Evolutionary conservation across 441 rosid genomes (phyloP), one percentile per base, ranked within the genome.

Genomic region (Pelargonium cotyledonis): DNA sequence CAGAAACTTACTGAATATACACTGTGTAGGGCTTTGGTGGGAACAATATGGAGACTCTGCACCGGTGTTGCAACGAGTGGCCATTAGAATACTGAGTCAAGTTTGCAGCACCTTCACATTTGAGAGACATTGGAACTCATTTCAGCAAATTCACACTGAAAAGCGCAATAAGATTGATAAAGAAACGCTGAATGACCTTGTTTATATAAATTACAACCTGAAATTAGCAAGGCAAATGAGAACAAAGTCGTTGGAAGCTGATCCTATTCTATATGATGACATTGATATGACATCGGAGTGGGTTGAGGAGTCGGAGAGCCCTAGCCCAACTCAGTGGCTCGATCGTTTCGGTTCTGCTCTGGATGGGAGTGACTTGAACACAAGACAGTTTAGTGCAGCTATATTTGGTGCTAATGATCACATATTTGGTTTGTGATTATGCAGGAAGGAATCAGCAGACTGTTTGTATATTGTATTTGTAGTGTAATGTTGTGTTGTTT

Each of bases 231-330:
- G 85, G 75, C 86, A 79, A 68, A 83, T 77, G 84, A 80, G 75
- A 76, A 69, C 76, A 57, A 83, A 68, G 70, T 53, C 83, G 16
- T n/a, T 66, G 15, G 97, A 91, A 77, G 73, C 78, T 6, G 92
- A 91, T 73, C 88, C 86, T 12, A 84, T 88, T 70, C 89, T 78
- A 40, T 69, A 74, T 16, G 94, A 89, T 1, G 97, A 91, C 78
- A 88, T 89, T 2, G 96, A 91, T 73, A 89, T 89, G 97, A 88
- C 91, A 63, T 91, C 96, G 5, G 97, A 91, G 70, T 91, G 97
- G 96, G 97, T 85, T 12, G 97, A 91, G 76, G 96, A 89, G 77
- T 78, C 77, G 1, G 96, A 89, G 53, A 88, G 77, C 70, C 83
- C 84, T 0, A 85, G 92, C 72, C 91, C 97, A 0, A 82, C 88